Conservation (phyloP, 2,329 filamentous ascomycete species). For the Cladophialophora chaetospira region DNA sequence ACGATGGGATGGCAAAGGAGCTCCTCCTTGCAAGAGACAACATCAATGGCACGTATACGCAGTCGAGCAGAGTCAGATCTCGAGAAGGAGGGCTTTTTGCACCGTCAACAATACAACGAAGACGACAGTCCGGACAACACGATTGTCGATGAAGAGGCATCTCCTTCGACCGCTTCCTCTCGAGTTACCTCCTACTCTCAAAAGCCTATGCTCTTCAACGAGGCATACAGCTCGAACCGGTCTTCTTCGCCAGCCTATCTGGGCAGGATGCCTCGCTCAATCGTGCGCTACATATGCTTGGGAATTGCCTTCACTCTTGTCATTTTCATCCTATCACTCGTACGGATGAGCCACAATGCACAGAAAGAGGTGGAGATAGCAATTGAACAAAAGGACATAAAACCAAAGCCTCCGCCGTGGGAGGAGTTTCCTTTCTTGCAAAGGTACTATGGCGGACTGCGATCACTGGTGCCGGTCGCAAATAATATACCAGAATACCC, state of each 20-base stretch:
- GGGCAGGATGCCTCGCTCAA: slow-evolving; percentile 65
- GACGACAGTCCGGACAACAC: slow-evolving; percentile 22
- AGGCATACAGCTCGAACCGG: slow-evolving; percentile 38
- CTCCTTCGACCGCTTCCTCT: slow-evolving; percentile 55
- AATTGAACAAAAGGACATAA: slow-evolving; percentile 37
- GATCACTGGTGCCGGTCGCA: slow-evolving; percentile 64
- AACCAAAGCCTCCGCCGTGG: slow-evolving; percentile 66
- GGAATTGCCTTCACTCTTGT: slow-evolving; percentile 69
- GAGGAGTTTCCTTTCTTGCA: slow-evolving; percentile 82
- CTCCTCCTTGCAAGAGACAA: slow-evolving; percentile 28
- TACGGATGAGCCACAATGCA: slow-evolving; percentile 71
- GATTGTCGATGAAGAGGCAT: slow-evolving; percentile 19
- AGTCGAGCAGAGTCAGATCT: slow-evolving; percentile 31
- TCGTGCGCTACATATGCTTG: slow-evolving; percentile 77
- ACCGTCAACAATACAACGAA: slow-evolving; percentile 14
- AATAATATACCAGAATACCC: slow-evolving; percentile 83
- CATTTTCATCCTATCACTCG: slow-evolving; percentile 74
- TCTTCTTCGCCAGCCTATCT: slow-evolving; percentile 50
- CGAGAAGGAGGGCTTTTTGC: slow-evolving; percentile 29
- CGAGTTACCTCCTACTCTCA: slow-evolving; percentile 49
- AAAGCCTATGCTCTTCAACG: slow-evolving; percentile 44
- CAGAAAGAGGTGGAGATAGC: slow-evolving; percentile 62
- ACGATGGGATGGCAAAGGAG: slow-evolving; percentile 33
- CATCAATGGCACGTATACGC: slow-evolving; percentile 27
- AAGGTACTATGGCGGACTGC: slow-evolving; percentile 86